Evolutionary conservation across 2,329 filamentous ascomycete species (phyloP).

Genomic region (Fusarium sp.): DNA sequence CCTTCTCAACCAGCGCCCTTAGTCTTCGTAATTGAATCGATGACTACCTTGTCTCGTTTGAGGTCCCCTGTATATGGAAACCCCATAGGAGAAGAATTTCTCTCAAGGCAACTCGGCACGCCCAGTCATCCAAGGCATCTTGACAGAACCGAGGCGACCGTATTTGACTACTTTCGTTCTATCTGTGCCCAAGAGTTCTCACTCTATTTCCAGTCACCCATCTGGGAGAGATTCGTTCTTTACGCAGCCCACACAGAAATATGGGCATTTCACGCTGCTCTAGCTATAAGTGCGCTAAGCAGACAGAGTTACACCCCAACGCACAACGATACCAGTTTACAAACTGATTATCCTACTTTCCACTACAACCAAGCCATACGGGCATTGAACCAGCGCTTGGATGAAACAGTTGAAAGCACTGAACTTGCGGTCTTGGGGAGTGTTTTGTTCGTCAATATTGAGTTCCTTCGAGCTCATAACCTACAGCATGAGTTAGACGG

Average conservation of each 20-base stretch:
- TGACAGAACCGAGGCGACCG: background rate
- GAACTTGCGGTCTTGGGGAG: conserved; percentile 10
- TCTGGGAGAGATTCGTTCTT: background rate
- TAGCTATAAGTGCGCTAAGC: conserved; percentile 5
- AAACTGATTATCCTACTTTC: background rate
- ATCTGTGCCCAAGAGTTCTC: conserved; percentile 20
- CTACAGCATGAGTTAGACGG: background rate
- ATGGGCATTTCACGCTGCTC: conserved; percentile 7
- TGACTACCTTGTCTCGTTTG: background rate
- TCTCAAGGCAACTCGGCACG: background rate
- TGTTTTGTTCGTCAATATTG: conserved; percentile 12
- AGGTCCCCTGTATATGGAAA: background rate
- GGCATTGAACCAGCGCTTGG: background rate
- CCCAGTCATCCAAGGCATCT: background rate
- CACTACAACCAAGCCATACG: conserved; percentile 9
- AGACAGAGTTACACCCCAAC: conserved; percentile 1
- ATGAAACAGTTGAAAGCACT: background rate
- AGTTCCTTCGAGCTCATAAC: conserved; percentile 3
- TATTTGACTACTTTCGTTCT: conserved; percentile 13
- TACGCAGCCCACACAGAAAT: background rate
- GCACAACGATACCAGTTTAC: background rate
- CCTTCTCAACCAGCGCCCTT: background rate
- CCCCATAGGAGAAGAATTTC: background rate
- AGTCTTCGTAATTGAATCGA: background rate
- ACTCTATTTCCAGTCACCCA: conserved; percentile 3